A percentile compares a stretch with the other conserved stretches of the same genome.
These are phyloP conservation scores for Penicillium salamii DNA, from an alignment of 495 filamentous ascomycete species.

Conservation along the genomic window DNA sequence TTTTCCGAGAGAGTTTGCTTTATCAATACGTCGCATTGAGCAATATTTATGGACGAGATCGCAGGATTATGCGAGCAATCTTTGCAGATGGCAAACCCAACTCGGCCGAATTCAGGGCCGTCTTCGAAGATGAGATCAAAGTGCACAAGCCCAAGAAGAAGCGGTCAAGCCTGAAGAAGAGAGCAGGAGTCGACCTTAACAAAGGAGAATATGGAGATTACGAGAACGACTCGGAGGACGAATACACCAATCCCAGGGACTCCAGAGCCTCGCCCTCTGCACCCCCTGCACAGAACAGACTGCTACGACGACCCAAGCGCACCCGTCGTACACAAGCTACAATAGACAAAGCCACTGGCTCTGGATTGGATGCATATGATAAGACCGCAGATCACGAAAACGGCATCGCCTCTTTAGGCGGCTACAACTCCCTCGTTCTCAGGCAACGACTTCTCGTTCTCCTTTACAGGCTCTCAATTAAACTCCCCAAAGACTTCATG, in stretches of 20 bases:
- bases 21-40: constrained; percentile 48
- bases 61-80: constrained; percentile 60
- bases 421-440: constrained; percentile 57
- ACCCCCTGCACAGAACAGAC: constrained; percentile 4
- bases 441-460: constrained; percentile 61
- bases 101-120: constrained; percentile 50
- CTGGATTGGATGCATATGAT: not conserved
- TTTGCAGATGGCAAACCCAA: constrained; percentile 58
- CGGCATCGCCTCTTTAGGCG: constrained; percentile 41
- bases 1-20: constrained; percentile 52
- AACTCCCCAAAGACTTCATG: constrained; percentile 44
- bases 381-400: constrained; percentile 5
- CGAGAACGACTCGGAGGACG: constrained; percentile 45
- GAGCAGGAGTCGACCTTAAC: constrained; percentile 53
- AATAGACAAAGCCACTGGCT: constrained; percentile 13
- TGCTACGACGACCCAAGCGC: constrained; percentile 27
- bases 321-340: constrained; percentile 28
- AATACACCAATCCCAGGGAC: constrained; percentile 13
- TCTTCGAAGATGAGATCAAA: constrained; percentile 60
- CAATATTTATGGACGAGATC: constrained; percentile 36
- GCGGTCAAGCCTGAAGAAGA: constrained; percentile 33
- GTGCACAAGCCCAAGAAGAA: constrained; percentile 24
- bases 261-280: constrained; percentile 13
- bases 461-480: constrained; percentile 47
- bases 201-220: constrained; percentile 58